Evolutionary conservation across 257 asterid species (phyloP).

Genomic region (Solanum appendiculatum): DNA sequence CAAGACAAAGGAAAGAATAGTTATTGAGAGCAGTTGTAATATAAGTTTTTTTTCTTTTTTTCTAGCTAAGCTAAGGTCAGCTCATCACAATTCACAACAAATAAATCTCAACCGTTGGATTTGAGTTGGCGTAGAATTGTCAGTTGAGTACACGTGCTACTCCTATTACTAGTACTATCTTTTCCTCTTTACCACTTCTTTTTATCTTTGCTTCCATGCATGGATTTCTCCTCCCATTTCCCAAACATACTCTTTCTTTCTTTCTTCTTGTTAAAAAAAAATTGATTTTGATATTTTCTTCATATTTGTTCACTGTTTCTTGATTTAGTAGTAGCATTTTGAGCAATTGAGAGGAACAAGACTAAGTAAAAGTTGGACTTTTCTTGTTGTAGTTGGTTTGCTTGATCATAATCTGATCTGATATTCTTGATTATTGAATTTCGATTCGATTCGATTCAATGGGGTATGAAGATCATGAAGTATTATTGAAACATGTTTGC

Average conservation of each 20-base stretch:
- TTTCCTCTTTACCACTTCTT: constrained; percentile 12
- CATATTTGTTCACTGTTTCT: neutral
- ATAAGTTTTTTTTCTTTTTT: neutral
- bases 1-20: constrained; percentile 48
- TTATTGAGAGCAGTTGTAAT: constrained; percentile 10
- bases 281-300: neutral
- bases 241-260: neutral
- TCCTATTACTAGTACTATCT: neutral
- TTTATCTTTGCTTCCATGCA: constrained; percentile 58
- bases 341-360: neutral
- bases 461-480: constrained; percentile 33
- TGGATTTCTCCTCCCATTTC: constrained; percentile 47
- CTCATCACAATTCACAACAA: neutral
- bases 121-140: constrained; percentile 19
- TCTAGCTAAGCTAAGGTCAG: neutral
- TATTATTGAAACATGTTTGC: constrained; percentile 33
- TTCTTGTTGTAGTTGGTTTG: neutral
- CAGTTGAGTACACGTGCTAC: constrained; percentile 42
- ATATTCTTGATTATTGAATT: neutral
- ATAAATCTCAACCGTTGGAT: constrained; percentile 16
- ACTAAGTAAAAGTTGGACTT: neutral
- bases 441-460: neutral
- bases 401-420: constrained; percentile 1
- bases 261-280: neutral
- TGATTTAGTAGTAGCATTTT: neutral